phyloP scores from a whole-genome alignment of 768 basidiomycete species.

The Leccinellum luteum region DNA sequence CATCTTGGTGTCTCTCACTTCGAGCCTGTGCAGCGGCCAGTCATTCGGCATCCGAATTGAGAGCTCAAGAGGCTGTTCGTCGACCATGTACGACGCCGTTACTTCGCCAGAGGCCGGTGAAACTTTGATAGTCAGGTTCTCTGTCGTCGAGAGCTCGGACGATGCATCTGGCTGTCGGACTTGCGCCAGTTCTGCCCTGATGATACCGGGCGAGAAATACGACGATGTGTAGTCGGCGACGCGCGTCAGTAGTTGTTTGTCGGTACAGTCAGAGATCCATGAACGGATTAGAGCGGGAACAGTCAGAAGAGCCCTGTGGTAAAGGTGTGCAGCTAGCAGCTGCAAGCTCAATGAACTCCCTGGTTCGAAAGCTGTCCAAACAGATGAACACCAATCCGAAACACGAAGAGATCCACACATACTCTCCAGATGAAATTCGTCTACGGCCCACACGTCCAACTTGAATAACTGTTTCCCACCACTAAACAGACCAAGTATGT shows the following conservation, averaged over 20 bases:
- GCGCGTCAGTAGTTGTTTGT: slow-evolving; percentile 78
- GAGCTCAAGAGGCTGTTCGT: slow-evolving; percentile 93
- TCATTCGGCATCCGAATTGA: slow-evolving; percentile 81
- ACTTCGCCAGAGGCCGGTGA: slow-evolving; percentile 74
- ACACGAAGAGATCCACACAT: slow-evolving; percentile 23
- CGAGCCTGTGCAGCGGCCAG: slow-evolving; percentile 87
- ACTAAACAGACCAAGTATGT: slow-evolving; percentile 63
- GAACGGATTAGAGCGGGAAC: slow-evolving; percentile 82
- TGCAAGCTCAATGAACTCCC: slow-evolving; percentile 50
- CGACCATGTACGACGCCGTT: slow-evolving; percentile 78
- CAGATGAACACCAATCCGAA: neutral
- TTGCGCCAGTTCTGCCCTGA: slow-evolving; percentile 75
- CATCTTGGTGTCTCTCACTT: slow-evolving; percentile 79
- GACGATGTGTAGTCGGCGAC: slow-evolving; percentile 77
- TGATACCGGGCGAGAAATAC: slow-evolving; percentile 87
- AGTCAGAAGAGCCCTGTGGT: slow-evolving; percentile 80
- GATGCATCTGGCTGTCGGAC: slow-evolving; percentile 55
- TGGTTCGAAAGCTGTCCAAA: slow-evolving; percentile 53
- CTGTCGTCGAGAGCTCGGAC: slow-evolving; percentile 59
- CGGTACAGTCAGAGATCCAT: slow-evolving; percentile 87
- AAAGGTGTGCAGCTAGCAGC: slow-evolving; percentile 82
- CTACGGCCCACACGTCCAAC: slow-evolving; percentile 80
- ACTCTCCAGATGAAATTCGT: slow-evolving; percentile 80
- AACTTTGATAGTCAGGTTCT: slow-evolving; percentile 79
- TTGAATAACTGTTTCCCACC: slow-evolving; percentile 69